A percentile compares a stretch with the other conserved stretches of the same genome.
These are phyloP conservation scores for Punctularia strigosozonata DNA, from an alignment of 768 basidiomycete species.

Conservation along the genomic window DNA sequence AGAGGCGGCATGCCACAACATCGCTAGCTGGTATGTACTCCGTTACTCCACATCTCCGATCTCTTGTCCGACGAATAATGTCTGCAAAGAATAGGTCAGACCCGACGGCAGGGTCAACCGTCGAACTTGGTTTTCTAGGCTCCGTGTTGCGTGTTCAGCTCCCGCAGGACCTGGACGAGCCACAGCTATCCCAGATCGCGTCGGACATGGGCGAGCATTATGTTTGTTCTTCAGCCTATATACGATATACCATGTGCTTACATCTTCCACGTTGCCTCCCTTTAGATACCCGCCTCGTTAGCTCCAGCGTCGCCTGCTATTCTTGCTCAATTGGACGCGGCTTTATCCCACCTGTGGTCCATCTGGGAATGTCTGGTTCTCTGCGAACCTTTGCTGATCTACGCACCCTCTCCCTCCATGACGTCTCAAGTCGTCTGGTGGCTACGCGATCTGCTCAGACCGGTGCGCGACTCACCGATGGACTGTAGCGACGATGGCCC, in stretches of 20 bases:
- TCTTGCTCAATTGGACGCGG: slow-evolving; percentile 49
- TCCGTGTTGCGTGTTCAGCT: slow-evolving; percentile 62
- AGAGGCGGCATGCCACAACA: slow-evolving; percentile 78
- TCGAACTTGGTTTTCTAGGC: slow-evolving; percentile 81
- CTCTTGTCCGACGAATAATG: slow-evolving; percentile 5
- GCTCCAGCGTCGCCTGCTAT: slow-evolving; percentile 48
- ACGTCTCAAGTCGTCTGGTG: slow-evolving; percentile 90
- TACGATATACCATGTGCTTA: slow-evolving; percentile 35
- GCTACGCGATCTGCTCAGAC: slow-evolving; percentile 77
- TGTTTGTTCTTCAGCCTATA: slow-evolving; percentile 36
- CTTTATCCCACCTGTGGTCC: slow-evolving; percentile 61
- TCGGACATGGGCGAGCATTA: background rate
- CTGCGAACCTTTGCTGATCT: slow-evolving; percentile 83
- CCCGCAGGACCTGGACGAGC: slow-evolving; percentile 56
- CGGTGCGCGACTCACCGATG: slow-evolving; percentile 34
- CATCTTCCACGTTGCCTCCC: background rate
- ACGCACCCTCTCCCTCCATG: slow-evolving; percentile 64
- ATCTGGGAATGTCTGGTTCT: slow-evolving; percentile 91
- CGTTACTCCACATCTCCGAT: slow-evolving; percentile 1
- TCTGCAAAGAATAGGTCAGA: slow-evolving; percentile 59
- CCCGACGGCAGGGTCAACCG: slow-evolving; percentile 48
- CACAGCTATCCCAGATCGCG: slow-evolving; percentile 52
- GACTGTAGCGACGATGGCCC: no score
- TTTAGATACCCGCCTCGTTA: slow-evolving; percentile 57
- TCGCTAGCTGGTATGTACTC: slow-evolving; percentile 63